Conservation (phyloP, 176 grass and related monocot genomes). For the Miscanthus lutarioriparius region DNA sequence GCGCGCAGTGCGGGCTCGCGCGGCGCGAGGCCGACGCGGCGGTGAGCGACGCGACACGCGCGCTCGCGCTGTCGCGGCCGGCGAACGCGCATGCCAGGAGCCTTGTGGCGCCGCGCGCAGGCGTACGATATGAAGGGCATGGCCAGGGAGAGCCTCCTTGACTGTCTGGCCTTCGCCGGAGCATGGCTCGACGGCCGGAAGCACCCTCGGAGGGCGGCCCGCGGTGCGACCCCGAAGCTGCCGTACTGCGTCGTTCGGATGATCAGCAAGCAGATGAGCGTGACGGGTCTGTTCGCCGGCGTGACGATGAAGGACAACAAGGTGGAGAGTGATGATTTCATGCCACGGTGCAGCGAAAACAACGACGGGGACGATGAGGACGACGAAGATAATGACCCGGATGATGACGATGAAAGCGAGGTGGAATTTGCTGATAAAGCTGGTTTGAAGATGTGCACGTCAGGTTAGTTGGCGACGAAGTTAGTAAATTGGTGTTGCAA, state of each 20-base stretch:
- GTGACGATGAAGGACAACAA: conserved; percentile 5
- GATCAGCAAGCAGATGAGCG: conserved; percentile 89
- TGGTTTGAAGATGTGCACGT: conserved; percentile 23
- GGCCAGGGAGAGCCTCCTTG: conserved; percentile 95
- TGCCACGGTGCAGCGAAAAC: background rate
- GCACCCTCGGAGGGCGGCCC: background rate
- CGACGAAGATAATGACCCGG: background rate
- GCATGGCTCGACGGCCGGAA: conserved; percentile 43
- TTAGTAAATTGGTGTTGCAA: background rate
- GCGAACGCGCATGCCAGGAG: conserved; percentile 71
- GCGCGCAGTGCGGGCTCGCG: conserved; percentile 63
- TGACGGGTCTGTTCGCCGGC: conserved; percentile 59
- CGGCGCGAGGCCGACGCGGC: conserved; percentile 56
- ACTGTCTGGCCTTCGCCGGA: conserved; percentile 70
- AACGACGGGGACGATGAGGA: background rate
- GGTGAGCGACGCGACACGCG: conserved; percentile 82
- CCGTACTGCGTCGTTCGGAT: conserved; percentile 77
- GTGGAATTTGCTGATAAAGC: conserved; percentile 21
- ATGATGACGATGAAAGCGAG: conserved; percentile 34
- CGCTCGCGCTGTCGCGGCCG: conserved; percentile 63
- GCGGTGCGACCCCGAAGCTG: conserved; percentile 45
- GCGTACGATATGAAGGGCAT: conserved; percentile 93
- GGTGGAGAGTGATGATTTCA: conserved; percentile 23
- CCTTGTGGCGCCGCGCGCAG: conserved; percentile 86
- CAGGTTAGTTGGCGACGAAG: conserved; percentile 23